Conservation (phyloP, 2,329 filamentous ascomycete genomes). For the Cercospora sp. region DNA sequence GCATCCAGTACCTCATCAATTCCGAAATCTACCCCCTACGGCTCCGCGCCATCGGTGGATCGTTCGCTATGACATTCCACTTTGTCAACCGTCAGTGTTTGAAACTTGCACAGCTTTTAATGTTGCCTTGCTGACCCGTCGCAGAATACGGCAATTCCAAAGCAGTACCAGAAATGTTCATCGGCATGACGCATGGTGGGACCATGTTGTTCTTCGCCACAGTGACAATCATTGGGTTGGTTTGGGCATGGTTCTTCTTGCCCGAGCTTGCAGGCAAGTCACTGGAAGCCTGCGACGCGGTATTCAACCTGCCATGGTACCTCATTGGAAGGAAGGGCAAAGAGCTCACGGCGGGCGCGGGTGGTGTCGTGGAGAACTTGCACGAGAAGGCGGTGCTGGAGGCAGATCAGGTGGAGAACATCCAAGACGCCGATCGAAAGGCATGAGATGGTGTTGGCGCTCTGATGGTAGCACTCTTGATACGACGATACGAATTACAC, state of each 20-base stretch:
- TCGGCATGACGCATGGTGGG: constrained; percentile 59
- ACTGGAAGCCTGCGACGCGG: constrained; percentile 57
- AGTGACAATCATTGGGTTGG: constrained; percentile 66
- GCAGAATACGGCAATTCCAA: constrained; percentile 67
- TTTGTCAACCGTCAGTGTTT: constrained; percentile 58
- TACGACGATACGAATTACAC: background rate
- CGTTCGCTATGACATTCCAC: constrained; percentile 74
- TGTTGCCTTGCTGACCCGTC: background rate
- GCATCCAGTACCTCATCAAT: constrained; percentile 70
- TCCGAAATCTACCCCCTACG: constrained; percentile 75
- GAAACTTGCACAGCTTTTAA: background rate
- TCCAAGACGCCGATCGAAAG: constrained; percentile 23
- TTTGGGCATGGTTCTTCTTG: constrained; percentile 60
- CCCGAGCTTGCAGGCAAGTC: constrained; percentile 54
- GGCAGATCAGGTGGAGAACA: constrained; percentile 28
- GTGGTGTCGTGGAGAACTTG: constrained; percentile 31
- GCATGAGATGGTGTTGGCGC: constrained; percentile 7
- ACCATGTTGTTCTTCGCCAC: constrained; percentile 76
- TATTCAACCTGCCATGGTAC: constrained; percentile 68
- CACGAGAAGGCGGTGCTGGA: constrained; percentile 30
- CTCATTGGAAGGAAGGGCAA: constrained; percentile 60
- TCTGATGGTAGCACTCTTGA: background rate
- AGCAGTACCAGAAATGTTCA: constrained; percentile 71
- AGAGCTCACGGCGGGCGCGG: constrained; percentile 30
- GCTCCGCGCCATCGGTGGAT: constrained; percentile 69